phyloP scores from a whole-genome alignment of 352 stramenopile species.

The Peronosclerospora sorghi region DNA sequence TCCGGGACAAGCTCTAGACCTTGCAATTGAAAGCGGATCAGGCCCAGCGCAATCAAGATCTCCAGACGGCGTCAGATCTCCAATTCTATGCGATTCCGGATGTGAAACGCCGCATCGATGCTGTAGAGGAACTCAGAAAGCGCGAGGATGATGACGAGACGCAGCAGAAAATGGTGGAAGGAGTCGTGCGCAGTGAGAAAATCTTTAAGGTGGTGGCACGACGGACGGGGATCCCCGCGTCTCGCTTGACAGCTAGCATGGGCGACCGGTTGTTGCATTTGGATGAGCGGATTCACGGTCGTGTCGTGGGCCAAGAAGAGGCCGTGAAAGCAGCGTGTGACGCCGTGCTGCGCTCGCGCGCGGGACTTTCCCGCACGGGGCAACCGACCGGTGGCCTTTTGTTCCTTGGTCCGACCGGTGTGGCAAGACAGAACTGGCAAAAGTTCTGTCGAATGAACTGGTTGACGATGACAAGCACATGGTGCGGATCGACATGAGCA shows the following conservation, averaged over 20 bases:
- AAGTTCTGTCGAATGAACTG: slow-evolving; percentile 89
- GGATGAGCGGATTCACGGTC: slow-evolving; percentile 75
- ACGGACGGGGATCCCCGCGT: slow-evolving; percentile 86
- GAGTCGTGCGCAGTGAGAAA: slow-evolving; percentile 80
- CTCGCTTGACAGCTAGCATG: slow-evolving; percentile 65
- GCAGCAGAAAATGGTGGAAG: slow-evolving; percentile 65
- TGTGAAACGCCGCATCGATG: slow-evolving; percentile 80
- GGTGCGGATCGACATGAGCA: slow-evolving; percentile 94
- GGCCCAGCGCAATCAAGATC: slow-evolving; percentile 89
- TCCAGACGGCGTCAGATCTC: slow-evolving; percentile 91
- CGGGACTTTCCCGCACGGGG: slow-evolving; percentile 74
- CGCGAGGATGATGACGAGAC: slow-evolving; percentile 40
- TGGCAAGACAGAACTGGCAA: slow-evolving; percentile 93
- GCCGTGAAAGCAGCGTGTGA: slow-evolving; percentile 88
- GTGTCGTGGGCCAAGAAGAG: slow-evolving; percentile 90
- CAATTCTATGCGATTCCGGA: slow-evolving; percentile 93
- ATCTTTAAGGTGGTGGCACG: slow-evolving; percentile 86
- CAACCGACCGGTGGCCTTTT: slow-evolving; percentile 93
- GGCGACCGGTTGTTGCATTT: slow-evolving; percentile 78
- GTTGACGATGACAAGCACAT: slow-evolving; percentile 94
- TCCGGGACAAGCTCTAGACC: slow-evolving; percentile 89
- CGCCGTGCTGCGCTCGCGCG: slow-evolving; percentile 87
- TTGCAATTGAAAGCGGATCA: slow-evolving; percentile 91
- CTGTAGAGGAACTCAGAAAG: slow-evolving; percentile 70
- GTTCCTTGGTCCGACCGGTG: slow-evolving; percentile 92